Evolutionary conservation across 2,329 filamentous ascomycete species (phyloP).

Genomic region (Periconia digitata): DNA sequence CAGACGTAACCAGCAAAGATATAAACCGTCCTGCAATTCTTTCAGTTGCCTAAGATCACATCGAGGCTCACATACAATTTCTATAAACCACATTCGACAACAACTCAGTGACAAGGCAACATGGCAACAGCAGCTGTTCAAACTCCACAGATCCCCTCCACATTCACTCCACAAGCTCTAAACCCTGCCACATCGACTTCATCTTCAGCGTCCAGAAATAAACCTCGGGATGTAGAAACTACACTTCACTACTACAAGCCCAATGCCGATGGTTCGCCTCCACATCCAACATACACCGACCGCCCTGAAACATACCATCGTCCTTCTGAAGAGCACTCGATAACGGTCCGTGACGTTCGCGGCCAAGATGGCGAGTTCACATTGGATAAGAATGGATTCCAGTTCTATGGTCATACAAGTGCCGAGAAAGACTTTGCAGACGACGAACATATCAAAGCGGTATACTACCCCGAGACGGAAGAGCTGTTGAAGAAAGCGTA

Average conservation of each 20-base stretch:
- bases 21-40: background rate
- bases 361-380: conserved; percentile 48
- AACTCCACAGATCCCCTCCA: conserved; percentile 18
- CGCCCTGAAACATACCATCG: conserved; percentile 39
- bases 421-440: conserved; percentile 39
- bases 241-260: conserved; percentile 30
- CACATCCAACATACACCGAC: conserved; percentile 28
- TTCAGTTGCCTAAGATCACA: background rate
- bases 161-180: conserved; percentile 15
- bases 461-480: conserved; percentile 40
- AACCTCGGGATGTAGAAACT: conserved; percentile 28
- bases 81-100: no score
- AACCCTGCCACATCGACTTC: conserved; percentile 8
- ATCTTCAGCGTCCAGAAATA: background rate
- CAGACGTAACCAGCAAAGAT: background rate
- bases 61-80: no score
- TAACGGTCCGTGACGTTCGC: conserved; percentile 47
- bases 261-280: conserved; percentile 33
- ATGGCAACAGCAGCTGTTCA: conserved; percentile 35
- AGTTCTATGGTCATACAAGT: conserved; percentile 32
- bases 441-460: conserved; percentile 36
- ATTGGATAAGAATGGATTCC: conserved; percentile 46
- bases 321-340: conserved; percentile 26
- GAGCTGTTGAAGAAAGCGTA: conserved; percentile 43
- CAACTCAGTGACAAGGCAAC: no score